Evolutionary conservation across 2,329 filamentous ascomycete species (phyloP).

Genomic region (Claviceps monticola): DNA sequence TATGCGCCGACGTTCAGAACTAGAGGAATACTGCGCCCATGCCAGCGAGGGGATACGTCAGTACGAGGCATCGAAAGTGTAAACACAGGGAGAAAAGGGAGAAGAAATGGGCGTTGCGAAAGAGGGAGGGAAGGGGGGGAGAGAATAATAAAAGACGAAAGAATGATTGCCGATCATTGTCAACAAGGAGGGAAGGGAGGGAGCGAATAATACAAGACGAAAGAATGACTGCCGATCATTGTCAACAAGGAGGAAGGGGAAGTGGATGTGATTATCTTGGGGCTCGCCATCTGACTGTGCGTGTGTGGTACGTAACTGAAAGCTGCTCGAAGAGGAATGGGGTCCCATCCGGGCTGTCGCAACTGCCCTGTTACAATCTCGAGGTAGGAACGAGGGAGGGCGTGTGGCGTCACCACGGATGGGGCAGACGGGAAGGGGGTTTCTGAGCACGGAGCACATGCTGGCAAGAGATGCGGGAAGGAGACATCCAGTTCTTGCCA

Average conservation of each 20-base stretch:
- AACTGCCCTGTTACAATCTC: slow-evolving; percentile 9
- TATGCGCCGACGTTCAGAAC: slow-evolving; percentile 55
- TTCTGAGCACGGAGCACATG: neutral
- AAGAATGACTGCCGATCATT: neutral
- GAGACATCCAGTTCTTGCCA: neutral
- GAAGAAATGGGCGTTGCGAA: neutral
- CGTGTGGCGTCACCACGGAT: slow-evolving; percentile 2
- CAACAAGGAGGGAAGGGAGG: neutral
- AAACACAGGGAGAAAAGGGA: neutral
- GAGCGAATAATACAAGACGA: neutral
- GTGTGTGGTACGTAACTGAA: neutral
- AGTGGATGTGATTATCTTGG: neutral
- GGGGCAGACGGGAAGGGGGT: neutral
- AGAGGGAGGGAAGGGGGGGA: neutral
- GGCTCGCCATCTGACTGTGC: slow-evolving; percentile 1
- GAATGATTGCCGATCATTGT: neutral
- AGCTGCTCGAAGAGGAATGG: slow-evolving; percentile 17
- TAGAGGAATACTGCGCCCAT: slow-evolving; percentile 53
- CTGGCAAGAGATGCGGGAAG: neutral
- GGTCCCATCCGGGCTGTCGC: slow-evolving; percentile 13
- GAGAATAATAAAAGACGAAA: neutral
- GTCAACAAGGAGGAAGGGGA: neutral
- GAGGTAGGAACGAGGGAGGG: slow-evolving; percentile 21
- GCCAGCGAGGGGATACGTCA: neutral
- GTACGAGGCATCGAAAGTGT: neutral